These are phyloP conservation scores for Fraxinus greggii DNA, from an alignment of 305 asterid species.

Conservation along the genomic window DNA sequence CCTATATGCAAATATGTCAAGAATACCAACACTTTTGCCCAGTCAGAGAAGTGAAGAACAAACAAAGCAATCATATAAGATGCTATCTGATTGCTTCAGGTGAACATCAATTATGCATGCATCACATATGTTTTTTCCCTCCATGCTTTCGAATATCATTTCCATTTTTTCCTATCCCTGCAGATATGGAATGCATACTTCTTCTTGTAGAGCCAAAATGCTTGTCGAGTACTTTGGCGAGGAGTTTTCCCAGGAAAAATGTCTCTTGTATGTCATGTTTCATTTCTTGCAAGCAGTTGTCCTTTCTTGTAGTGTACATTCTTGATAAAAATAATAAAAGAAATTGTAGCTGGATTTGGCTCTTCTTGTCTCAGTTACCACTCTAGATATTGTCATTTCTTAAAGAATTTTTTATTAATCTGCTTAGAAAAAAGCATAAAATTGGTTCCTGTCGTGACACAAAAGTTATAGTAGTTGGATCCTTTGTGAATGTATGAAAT, in stretches of 20 bases:
- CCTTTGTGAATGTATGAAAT: neutral
- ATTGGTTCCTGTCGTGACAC: neutral
- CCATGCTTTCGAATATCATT: constrained; percentile 21
- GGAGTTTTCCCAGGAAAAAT: constrained; percentile 54
- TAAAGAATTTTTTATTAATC: neutral
- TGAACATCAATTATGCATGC: constrained; percentile 19
- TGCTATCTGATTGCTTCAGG: constrained; percentile 85
- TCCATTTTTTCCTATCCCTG: constrained; percentile 25
- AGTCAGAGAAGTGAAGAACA: constrained; percentile 74
- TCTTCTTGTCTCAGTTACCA: neutral
- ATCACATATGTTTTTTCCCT: constrained; percentile 9
- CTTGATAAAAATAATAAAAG: neutral
- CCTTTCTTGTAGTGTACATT: neutral
- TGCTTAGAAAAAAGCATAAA: neutral
- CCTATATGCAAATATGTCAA: constrained; percentile 61
- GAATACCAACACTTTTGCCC: constrained; percentile 70
- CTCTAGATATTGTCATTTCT: constrained; percentile 8
- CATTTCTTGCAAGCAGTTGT: neutral
- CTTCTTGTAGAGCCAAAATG: constrained; percentile 64
- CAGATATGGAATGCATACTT: constrained; percentile 69
- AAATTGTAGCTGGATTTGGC: neutral
- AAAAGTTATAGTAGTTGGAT: neutral
- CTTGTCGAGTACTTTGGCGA: constrained; percentile 81
- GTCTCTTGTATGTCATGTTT: constrained; percentile 53
- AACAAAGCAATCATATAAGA: constrained; percentile 60